A percentile compares a stretch with the other conserved stretches of the same genome.
Conservation (phyloP, 106 monocot species). For the Cymbidium sinense region DNA sequence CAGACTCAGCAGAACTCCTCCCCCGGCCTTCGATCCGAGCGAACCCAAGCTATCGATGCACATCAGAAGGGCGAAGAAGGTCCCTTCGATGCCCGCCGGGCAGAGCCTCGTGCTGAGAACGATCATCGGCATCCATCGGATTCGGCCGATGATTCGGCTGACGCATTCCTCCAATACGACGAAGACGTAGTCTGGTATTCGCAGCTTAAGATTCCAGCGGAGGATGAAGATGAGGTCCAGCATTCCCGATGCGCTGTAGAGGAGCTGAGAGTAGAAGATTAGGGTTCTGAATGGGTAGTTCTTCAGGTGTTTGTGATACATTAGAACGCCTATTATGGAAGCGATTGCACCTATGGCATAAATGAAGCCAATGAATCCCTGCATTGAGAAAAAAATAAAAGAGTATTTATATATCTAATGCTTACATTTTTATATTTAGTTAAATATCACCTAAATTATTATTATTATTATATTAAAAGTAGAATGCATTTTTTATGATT, state of each 20-base stretch:
- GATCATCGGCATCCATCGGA: slow-evolving; percentile 67
- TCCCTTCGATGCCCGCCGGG: slow-evolving; percentile 66
- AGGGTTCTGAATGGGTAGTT: slow-evolving; percentile 48
- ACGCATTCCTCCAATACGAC: slow-evolving; percentile 52
- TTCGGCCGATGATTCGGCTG: slow-evolving; percentile 27
- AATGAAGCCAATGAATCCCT: slow-evolving; percentile 63
- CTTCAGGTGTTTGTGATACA: slow-evolving; percentile 67
- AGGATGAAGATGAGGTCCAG: slow-evolving; percentile 67
- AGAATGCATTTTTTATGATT: too few species aligned
- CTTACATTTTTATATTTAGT: too few species aligned
- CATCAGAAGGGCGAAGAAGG: slow-evolving; percentile 77
- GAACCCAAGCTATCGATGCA: slow-evolving; percentile 59
- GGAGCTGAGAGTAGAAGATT: slow-evolving; percentile 58
- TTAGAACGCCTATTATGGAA: slow-evolving; percentile 59
- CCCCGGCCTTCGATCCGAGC: slow-evolving; percentile 31
- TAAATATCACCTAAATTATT: too few species aligned
- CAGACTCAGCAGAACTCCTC: slow-evolving; percentile 39
- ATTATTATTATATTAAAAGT: too few species aligned
- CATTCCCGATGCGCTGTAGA: slow-evolving; percentile 51
- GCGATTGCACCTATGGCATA: slow-evolving; percentile 65
- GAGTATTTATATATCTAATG: too few species aligned
- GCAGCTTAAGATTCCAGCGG: slow-evolving; percentile 48
- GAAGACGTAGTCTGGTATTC: slow-evolving; percentile 48
- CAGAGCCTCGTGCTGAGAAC: slow-evolving; percentile 62
- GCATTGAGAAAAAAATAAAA: too few species aligned